Base-by-base conservation (phyloP, 1,284 basidiomycete species). In the Leccinum angustisporum region DNA sequence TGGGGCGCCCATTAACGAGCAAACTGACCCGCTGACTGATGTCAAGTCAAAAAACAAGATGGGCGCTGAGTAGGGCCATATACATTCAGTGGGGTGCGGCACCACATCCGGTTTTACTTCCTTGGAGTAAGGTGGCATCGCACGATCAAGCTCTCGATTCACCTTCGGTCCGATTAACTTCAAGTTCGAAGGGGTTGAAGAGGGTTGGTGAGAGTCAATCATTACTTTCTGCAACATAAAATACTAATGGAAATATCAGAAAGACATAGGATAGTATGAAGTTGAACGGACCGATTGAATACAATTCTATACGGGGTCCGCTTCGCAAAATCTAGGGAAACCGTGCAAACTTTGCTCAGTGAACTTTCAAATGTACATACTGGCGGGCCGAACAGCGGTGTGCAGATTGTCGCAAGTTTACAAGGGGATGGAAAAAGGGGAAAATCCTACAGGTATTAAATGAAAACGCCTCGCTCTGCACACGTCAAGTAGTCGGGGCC, bases 341-440 rank as follows among this genome's bases (percentile, higher is more conserved):
- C 40, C 18, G 21, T 21, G 9, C 7, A 48, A 13, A 16, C 27
- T 31, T 57, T 8, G 16, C 18, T 4, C 30, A 6, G 34, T 48
- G 31, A 34, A 1, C 18, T 31, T 46, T 16, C 30, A 40, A 36
- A 18, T 25, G 33, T 14, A 30, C 33, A 55, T 25, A 30, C 16
- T 13, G 10, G 11, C 55, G 21, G 27, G 43, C 31, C 18, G 46
- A 21, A 13, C 18, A 62, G 56, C 9, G 38, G 34, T 46, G 57
- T 57, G 50, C 56, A 54, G 31, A 33, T 5, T 27, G 33, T 52
- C 59, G 69, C 27, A 65, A 60, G 27, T 50, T n/a, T 57, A 57
- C 55, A 58, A 68, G 55, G 56, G 14, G 34, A 36, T 16, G 55
- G 63, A 56, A 57, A 52, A 60, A 51, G 21, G 16, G 55, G 36